A percentile compares a stretch with the other conserved stretches of the same genome.
Conservation (phyloP, 345 rosid species). For the Punica granatum region DNA sequence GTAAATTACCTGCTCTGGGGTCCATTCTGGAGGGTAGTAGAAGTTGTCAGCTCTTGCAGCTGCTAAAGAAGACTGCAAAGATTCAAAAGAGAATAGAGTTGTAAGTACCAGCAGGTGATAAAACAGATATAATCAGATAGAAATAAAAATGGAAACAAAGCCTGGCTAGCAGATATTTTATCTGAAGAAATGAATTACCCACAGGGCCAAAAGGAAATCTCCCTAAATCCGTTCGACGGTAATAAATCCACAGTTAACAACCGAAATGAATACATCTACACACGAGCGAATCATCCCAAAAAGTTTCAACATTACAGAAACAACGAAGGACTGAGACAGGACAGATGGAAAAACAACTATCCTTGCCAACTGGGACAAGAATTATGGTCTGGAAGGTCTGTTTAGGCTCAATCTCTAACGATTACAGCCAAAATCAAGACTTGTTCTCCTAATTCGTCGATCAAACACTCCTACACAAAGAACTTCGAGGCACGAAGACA, state of each 20-base stretch:
- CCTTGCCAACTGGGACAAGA: background rate
- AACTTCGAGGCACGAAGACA: background rate
- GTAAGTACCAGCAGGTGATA: conserved; percentile 9
- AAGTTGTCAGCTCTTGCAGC: conserved; percentile 98
- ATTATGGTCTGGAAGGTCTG: background rate
- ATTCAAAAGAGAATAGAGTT: background rate
- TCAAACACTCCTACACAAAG: background rate
- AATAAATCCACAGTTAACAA: background rate
- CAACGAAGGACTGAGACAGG: background rate
- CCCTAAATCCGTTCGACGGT: background rate
- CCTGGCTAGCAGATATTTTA: too few species aligned
- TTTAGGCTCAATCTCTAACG: background rate
- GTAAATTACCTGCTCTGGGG: conserved; percentile 55
- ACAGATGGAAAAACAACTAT: background rate
- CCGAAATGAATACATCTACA: background rate
- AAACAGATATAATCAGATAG: background rate
- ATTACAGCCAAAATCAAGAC: background rate
- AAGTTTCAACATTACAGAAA: background rate
- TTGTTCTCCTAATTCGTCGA: background rate
- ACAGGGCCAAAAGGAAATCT: too few species aligned
- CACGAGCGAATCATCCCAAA: background rate
- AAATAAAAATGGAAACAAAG: background rate
- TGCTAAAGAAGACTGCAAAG: conserved; percentile 82
- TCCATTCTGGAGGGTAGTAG: conserved; percentile 97
- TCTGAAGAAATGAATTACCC: too few species aligned